Evolutionary conservation across 179 eudicot species (phyloP).

Genomic region (Actinidia chinensis): DNA sequence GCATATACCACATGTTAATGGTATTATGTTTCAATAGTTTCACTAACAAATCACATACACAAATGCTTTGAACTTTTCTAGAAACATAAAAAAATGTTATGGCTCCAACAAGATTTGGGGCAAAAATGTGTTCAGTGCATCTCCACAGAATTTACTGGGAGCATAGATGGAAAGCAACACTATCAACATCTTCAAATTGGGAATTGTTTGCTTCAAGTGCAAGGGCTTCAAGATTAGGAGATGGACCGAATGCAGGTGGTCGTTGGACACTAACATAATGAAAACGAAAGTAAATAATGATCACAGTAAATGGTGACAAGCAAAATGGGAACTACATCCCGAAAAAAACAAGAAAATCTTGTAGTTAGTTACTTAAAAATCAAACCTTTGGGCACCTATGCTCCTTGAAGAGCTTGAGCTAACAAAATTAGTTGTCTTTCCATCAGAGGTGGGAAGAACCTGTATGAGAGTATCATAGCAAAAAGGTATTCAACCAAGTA

Average conservation of each 20-base stretch:
- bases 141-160: conserved; percentile 27
- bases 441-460: conserved; percentile 48
- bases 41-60: not conserved
- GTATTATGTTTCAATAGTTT: not conserved
- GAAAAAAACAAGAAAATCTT: not conserved
- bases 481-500: too few relatives aligned
- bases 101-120: too few relatives aligned
- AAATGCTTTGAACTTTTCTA: too few relatives aligned
- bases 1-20: too few relatives aligned
- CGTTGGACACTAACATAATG: conserved; percentile 40
- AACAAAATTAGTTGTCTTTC: conserved; percentile 25
- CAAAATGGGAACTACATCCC: too few relatives aligned
- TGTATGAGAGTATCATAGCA: too few relatives aligned
- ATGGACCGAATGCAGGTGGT: conserved; percentile 68
- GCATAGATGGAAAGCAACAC: conserved; percentile 25
- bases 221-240: conserved; percentile 53
- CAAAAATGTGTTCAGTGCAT: too few relatives aligned
- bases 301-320: not conserved
- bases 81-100: conserved; percentile 10
- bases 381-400: conserved; percentile 38
- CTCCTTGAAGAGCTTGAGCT: conserved; percentile 20
- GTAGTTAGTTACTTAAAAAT: conserved; percentile 3
- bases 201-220: conserved; percentile 26
- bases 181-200: conserved; percentile 49
- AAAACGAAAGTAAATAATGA: not conserved